phyloP scores from a whole-genome alignment of 2,329 filamentous ascomycete genomes.

The Didymella exigua region DNA sequence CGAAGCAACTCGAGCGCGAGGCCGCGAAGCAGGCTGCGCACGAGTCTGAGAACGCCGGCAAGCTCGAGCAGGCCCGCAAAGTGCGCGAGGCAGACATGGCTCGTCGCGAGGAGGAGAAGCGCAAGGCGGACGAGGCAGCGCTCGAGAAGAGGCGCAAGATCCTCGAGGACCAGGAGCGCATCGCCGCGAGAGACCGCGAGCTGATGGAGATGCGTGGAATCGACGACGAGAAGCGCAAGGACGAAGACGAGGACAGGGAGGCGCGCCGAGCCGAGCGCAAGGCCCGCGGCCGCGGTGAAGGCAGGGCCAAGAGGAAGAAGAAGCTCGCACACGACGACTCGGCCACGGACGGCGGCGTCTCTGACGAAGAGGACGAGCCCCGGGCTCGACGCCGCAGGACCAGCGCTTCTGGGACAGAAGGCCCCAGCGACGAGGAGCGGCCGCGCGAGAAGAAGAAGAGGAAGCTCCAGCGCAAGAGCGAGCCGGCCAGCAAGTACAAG shows the following conservation, averaged over 20 bases:
- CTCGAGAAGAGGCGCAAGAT: conserved; percentile 79
- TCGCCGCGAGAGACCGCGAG: conserved; percentile 74
- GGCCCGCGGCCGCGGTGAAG: conserved; percentile 53
- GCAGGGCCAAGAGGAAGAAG: conserved; percentile 63
- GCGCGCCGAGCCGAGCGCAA: conserved; percentile 70
- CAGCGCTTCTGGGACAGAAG: conserved; percentile 48
- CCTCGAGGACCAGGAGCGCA: conserved; percentile 81
- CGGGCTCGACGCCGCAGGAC: conserved; percentile 45
- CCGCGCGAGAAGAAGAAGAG: conserved; percentile 67
- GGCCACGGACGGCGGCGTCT: conserved; percentile 50
- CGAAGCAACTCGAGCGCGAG: conserved; percentile 85
- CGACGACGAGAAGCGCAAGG: conserved; percentile 69
- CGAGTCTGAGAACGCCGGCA: conserved; percentile 89
- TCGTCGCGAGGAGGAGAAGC: conserved; percentile 76
- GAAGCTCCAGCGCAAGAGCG: conserved; percentile 61
- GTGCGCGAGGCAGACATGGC: conserved; percentile 80
- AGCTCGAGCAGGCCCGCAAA: conserved; percentile 79
- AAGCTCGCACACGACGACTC: conserved; percentile 57
- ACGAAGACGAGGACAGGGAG: conserved; percentile 73
- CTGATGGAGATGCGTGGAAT: conserved; percentile 73
- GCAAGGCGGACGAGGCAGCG: conserved; percentile 70
- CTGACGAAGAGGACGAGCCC: conserved; percentile 47
- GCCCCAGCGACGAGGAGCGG: conserved; percentile 62
- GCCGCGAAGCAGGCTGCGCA: conserved; percentile 86
- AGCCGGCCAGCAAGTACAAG: conserved; percentile 72